Conservation (phyloP, 2,329 filamentous ascomycete species). For the Fonsecaea erecta region DNA sequence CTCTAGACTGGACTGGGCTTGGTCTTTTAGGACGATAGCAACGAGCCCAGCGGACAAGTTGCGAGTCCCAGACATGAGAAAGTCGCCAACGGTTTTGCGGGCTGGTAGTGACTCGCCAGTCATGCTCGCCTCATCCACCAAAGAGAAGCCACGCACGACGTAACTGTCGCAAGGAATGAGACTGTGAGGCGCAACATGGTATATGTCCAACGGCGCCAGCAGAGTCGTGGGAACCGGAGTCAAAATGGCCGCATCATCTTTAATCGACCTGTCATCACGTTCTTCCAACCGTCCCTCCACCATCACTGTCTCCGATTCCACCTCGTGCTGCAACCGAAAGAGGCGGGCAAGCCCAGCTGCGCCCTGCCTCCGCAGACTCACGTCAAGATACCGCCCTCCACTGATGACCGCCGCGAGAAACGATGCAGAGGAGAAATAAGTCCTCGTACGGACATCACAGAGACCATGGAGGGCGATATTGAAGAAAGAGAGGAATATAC, state of each 20-base stretch:
- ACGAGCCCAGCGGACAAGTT: conserved; percentile 25
- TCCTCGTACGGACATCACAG: conserved; percentile 5
- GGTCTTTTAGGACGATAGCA: conserved; percentile 23
- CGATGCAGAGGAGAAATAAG: conserved; percentile 27
- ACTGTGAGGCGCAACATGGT: conserved; percentile 10
- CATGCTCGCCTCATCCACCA: conserved; percentile 77
- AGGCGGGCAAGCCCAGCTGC: conserved; percentile 19
- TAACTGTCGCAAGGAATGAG: conserved; percentile 61
- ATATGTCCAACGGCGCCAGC: conserved; percentile 16
- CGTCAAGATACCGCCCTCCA: conserved; percentile 26
- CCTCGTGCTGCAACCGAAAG: conserved; percentile 18
- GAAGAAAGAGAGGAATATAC: conserved; percentile 27
- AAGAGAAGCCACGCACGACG: conserved; percentile 65
- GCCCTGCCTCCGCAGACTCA: conserved; percentile 22
- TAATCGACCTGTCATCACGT: not conserved
- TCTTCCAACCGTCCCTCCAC: conserved; percentile 6
- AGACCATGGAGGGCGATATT: conserved; percentile 21
- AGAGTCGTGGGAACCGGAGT: conserved; percentile 20
- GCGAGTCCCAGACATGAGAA: conserved; percentile 28
- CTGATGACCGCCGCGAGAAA: conserved; percentile 26
- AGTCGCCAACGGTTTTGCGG: conserved; percentile 54
- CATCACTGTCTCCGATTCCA: conserved; percentile 19
- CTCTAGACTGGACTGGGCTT: conserved; percentile 23
- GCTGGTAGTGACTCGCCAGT: conserved; percentile 71
- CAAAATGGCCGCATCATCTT: not conserved